A percentile compares a stretch with the other conserved stretches of the same genome.
These are phyloP conservation scores for Myxozyma geophila DNA, from an alignment of 805 yeast genomes.

Conservation along the genomic window DNA sequence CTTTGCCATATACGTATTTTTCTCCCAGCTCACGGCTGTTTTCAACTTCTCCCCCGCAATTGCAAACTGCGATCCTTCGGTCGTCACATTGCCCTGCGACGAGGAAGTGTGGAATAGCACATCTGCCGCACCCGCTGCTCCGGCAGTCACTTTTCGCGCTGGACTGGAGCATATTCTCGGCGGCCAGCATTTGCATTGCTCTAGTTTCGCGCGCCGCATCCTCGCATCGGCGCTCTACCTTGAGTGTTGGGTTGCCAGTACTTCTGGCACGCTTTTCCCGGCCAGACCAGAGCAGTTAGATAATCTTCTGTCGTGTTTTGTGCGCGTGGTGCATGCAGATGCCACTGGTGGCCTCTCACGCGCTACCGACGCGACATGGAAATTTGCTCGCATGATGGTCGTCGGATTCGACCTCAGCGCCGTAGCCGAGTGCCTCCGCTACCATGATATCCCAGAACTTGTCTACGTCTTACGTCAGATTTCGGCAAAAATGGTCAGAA, in stretches of 20 bases:
- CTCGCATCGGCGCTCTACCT: slow-evolving; percentile 40
- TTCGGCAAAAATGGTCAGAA: slow-evolving; percentile 1
- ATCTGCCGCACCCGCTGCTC: slow-evolving; percentile 28
- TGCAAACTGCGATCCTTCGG: slow-evolving; percentile 29
- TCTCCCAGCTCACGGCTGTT: slow-evolving; percentile 41
- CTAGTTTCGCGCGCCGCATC: slow-evolving; percentile 37
- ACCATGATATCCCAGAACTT: slow-evolving; percentile 28
- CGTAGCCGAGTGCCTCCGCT: slow-evolving; percentile 26
- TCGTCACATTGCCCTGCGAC: slow-evolving; percentile 42
- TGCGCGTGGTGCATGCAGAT: slow-evolving; percentile 16
- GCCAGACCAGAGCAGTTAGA: slow-evolving; percentile 28
- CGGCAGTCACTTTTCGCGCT: slow-evolving; percentile 30
- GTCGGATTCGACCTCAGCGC: slow-evolving; percentile 17
- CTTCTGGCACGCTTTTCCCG: slow-evolving; percentile 15
- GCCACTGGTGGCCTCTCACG: slow-evolving; percentile 8
- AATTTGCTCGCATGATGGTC: slow-evolving; percentile 23
- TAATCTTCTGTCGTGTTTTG: slow-evolving; percentile 16
- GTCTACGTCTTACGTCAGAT: slow-evolving; percentile 16
- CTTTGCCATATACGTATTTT: slow-evolving; percentile 42
- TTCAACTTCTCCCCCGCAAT: slow-evolving; percentile 42
- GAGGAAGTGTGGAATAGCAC: slow-evolving; percentile 43
- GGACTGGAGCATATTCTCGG: slow-evolving; percentile 32
- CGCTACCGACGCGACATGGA: slow-evolving; percentile 27
- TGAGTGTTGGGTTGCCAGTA: slow-evolving; percentile 33
- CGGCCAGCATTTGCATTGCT: slow-evolving; percentile 25